Conservation (phyloP, 2,329 filamentous ascomycete genomes). For the Amylocarpus encephaloides region DNA sequence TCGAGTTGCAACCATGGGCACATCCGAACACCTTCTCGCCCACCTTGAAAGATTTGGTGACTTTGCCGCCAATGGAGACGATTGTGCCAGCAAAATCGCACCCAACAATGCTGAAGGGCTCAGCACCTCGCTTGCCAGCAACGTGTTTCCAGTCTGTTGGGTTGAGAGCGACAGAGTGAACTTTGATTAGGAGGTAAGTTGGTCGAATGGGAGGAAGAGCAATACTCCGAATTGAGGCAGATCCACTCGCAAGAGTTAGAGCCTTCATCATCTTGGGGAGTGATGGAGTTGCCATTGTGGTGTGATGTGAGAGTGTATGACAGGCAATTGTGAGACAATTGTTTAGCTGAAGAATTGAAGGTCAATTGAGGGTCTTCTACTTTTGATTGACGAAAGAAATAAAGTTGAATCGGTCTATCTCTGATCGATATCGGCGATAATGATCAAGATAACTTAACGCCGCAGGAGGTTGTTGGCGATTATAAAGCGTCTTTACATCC, state of each 20-base stretch:
- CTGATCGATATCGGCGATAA: too few relatives aligned
- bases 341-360: too few relatives aligned
- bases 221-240: not conserved
- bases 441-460: too few relatives aligned
- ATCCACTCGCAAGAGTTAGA: not conserved
- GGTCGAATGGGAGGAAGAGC: slow-evolving; percentile 11
- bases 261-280: slow-evolving; percentile 8
- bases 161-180: slow-evolving; percentile 14
- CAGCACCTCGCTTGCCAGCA: not conserved
- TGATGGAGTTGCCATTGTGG: not conserved
- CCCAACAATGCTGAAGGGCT: slow-evolving; percentile 11
- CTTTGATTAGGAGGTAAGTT: slow-evolving; percentile 14
- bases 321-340: too few relatives aligned
- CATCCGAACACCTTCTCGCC: slow-evolving; percentile 17
- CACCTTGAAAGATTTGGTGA: slow-evolving; percentile 13
- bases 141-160: slow-evolving; percentile 16
- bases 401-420: too few relatives aligned
- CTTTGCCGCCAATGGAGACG: slow-evolving; percentile 12
- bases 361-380: too few relatives aligned
- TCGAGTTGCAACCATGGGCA: slow-evolving; percentile 12
- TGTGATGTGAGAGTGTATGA: too few relatives aligned
- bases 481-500: too few relatives aligned
- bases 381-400: too few relatives aligned
- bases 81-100: slow-evolving; percentile 19
- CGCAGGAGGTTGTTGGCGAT: too few relatives aligned